Evolutionary conservation across 2,329 filamentous ascomycete genomes (phyloP).

Genomic region (Bipolaris cookei): DNA sequence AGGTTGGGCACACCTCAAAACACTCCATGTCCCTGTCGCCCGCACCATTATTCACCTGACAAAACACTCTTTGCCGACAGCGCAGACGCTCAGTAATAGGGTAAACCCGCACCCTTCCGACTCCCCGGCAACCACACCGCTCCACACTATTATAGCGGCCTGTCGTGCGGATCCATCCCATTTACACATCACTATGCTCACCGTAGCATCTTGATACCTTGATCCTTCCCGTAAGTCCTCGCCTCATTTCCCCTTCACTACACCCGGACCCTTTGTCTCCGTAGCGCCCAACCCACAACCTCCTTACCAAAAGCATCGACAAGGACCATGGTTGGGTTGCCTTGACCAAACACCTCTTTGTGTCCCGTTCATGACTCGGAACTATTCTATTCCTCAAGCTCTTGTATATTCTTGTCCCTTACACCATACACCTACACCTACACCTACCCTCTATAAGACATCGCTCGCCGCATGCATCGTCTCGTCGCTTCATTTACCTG

Average conservation of each 20-base stretch:
- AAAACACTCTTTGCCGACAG: constrained; percentile 30
- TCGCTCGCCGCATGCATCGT: constrained; percentile 24
- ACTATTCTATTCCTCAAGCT: constrained; percentile 43
- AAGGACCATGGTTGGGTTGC: constrained; percentile 40
- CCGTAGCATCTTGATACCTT: constrained; percentile 28
- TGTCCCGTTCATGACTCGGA: constrained; percentile 40
- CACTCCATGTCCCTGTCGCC: constrained; percentile 38
- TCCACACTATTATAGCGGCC: constrained; percentile 33
- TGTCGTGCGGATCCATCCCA: constrained; percentile 31
- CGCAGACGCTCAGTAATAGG: constrained; percentile 39
- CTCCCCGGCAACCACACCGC: constrained; percentile 36
- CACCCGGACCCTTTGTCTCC: constrained; percentile 41
- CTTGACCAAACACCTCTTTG: constrained; percentile 44
- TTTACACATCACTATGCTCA: constrained; percentile 35
- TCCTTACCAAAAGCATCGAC: constrained; percentile 43
- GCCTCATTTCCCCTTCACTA: constrained; percentile 44
- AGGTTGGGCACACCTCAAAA: constrained; percentile 32
- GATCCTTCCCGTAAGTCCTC: constrained; percentile 41
- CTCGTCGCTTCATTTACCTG: constrained; percentile 8
- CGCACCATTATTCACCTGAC: constrained; percentile 32
- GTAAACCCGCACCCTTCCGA: constrained; percentile 43
- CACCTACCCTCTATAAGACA: constrained; percentile 30
- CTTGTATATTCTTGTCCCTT: constrained; percentile 22
- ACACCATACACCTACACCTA: constrained; percentile 19
- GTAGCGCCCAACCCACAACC: constrained; percentile 27